Base-by-base conservation (phyloP, 768 basidiomycete genomes). In the Lyophyllum atratum region DNA sequence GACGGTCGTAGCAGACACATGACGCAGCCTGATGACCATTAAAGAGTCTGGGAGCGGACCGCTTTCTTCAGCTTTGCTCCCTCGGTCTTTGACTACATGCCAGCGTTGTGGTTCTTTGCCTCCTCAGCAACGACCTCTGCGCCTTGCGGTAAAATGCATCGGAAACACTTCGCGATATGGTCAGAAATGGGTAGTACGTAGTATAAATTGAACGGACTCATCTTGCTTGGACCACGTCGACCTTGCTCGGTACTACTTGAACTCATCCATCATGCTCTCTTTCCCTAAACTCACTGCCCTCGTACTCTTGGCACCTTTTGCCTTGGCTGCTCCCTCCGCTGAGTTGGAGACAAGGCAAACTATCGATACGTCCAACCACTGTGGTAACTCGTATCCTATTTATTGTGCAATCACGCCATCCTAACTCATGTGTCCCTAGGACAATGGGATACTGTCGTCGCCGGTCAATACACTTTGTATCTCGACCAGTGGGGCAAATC, bases 391-490 rank as follows among this genome's bases (percentile, higher is more conserved):
- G 44, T 40, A 26, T 19, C 37, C 5, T 15, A 25, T 43, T 43
- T 29, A 4, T 25, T 31, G 29, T n/a, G 42, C 8, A 9, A 9
- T 1, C 5, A 34, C 33, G 17, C 21, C 4, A 37, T 26, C 39
- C 17, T 42, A 24, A 45, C 11, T 17, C 33, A 45, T 24, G 22
- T 48, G 6, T 25, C 34, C 51, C 19, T 26, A 78, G 84, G 81
- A 15, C 78, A 84, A 73, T 88, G 76, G 78, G 84, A 84, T 47
- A 64, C 68, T 17, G 73, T 82, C 52, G 59, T 66, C 14, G 75
- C 74, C 3, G 78, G 78, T 8, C 59, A 65, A 11, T 89, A 87
- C 70, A 72, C 76, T 3, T 62, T 89, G 19, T 63, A 76, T 43
- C 76, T 80, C 37, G 74, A 89, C 64, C 82, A 77, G 54, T 79